A percentile compares a stretch with the other conserved stretches of the same genome.
Conservation (phyloP, 345 rosid genomes). For the Balakata baccata region DNA sequence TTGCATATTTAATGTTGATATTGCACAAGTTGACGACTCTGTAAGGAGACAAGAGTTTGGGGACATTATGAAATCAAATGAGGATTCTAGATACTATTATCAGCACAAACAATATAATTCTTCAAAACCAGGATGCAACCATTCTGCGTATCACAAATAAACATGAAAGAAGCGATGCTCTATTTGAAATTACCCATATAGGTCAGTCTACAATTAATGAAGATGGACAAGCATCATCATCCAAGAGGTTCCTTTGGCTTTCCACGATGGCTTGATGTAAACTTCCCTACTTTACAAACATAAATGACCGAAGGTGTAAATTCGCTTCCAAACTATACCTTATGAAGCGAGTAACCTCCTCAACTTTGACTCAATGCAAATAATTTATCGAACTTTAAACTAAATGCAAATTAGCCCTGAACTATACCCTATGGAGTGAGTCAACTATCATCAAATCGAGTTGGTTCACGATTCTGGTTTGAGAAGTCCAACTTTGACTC, state of each 20-base stretch:
- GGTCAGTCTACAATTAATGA: slow-evolving; percentile 61
- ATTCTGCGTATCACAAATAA: slow-evolving; percentile 69
- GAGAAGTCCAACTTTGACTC: no score
- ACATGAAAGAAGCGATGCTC: slow-evolving; percentile 41
- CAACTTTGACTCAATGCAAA: no score
- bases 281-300: not conserved
- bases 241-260: slow-evolving; percentile 73
- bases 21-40: slow-evolving; percentile 82
- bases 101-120: slow-evolving; percentile 61
- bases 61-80: slow-evolving; percentile 57
- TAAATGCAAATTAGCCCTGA: no score
- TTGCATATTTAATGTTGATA: slow-evolving; percentile 69
- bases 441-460: no score
- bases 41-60: slow-evolving; percentile 83
- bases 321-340: no score
- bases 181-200: slow-evolving; percentile 67
- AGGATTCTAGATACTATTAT: slow-evolving; percentile 65
- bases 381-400: no score
- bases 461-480: no score
- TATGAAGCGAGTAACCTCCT: no score
- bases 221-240: slow-evolving; percentile 51
- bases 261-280: slow-evolving; percentile 96
- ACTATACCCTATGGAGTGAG: no score
- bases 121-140: slow-evolving; percentile 75
- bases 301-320: no score